phyloP scores from a whole-genome alignment of 805 yeast species.

The Myxozyma kluyveri region DNA sequence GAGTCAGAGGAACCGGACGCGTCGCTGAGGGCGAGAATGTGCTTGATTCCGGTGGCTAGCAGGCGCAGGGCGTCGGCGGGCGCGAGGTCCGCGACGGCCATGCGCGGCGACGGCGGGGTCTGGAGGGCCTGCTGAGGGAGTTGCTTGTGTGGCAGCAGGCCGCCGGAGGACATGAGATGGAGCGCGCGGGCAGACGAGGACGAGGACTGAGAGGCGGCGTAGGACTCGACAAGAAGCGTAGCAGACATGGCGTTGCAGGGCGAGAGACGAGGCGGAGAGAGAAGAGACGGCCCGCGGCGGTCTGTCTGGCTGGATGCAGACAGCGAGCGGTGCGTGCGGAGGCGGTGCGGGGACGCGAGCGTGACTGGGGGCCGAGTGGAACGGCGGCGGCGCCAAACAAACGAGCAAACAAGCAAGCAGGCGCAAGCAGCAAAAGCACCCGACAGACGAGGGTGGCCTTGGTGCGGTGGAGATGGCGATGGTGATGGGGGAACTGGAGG shows the following conservation, averaged over 20 bases:
- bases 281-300: too few species aligned
- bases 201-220: neutral
- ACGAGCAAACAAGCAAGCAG: neutral
- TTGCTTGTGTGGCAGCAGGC: constrained; percentile 2
- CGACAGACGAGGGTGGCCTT: neutral
- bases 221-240: constrained; percentile 1
- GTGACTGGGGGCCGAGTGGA: too few species aligned
- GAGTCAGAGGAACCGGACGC: constrained; percentile 11
- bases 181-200: neutral
- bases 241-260: constrained; percentile 11
- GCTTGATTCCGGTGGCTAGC: constrained; percentile 19
- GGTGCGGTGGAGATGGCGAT: neutral
- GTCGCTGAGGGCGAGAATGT: constrained; percentile 10
- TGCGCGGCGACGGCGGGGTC: constrained; percentile 8
- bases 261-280: too few species aligned
- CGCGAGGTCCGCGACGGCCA: constrained; percentile 14
- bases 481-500: neutral
- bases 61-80: constrained; percentile 22
- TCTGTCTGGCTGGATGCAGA: too few species aligned
- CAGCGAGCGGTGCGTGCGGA: constrained; percentile 4
- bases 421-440: too few species aligned
- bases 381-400: neutral
- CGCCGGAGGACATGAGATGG: neutral
- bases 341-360: constrained; percentile 7
- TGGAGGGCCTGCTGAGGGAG: neutral